Percentiles rank a stretch among this genome's conserved stretches.
Conservation (phyloP, 2,329 filamentous ascomycete genomes). For the Paracamarosporium sp. region DNA sequence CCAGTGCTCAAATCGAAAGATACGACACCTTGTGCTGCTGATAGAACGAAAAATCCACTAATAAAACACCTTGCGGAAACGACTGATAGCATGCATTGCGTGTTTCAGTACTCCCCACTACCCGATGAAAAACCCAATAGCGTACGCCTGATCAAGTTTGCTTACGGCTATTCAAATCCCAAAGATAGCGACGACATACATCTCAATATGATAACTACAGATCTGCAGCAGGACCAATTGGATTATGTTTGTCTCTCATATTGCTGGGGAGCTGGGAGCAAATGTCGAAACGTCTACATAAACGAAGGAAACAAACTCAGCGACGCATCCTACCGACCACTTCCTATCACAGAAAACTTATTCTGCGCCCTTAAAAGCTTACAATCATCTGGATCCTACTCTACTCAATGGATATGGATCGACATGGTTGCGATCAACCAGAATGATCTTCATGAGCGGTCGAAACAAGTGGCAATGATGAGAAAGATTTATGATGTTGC, state of each 20-base stretch:
- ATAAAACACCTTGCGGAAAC: too few relatives aligned
- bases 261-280: constrained; percentile 9
- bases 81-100: too few relatives aligned
- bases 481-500: constrained; percentile 33
- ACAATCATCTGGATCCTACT: not conserved
- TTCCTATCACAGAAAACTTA: constrained; percentile 14
- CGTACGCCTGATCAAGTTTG: not conserved
- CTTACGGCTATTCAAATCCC: too few relatives aligned
- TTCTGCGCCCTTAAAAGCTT: constrained; percentile 9
- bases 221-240: not conserved
- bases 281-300: not conserved
- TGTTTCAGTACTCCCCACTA: not conserved
- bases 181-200: not conserved
- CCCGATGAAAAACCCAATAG: not conserved
- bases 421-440: constrained; percentile 29
- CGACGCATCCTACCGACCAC: not conserved
- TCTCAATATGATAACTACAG: constrained; percentile 1
- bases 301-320: not conserved
- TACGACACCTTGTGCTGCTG: too few relatives aligned
- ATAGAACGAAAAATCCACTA: too few relatives aligned
- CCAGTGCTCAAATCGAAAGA: too few relatives aligned
- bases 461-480: constrained; percentile 32
- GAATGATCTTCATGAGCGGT: constrained; percentile 26
- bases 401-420: constrained; percentile 27
- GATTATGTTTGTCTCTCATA: constrained; percentile 14